Percentiles rank a stretch among this genome's conserved stretches.
Conservation (phyloP, 148 eudicot species). For the Salicornia ramosissima region DNA sequence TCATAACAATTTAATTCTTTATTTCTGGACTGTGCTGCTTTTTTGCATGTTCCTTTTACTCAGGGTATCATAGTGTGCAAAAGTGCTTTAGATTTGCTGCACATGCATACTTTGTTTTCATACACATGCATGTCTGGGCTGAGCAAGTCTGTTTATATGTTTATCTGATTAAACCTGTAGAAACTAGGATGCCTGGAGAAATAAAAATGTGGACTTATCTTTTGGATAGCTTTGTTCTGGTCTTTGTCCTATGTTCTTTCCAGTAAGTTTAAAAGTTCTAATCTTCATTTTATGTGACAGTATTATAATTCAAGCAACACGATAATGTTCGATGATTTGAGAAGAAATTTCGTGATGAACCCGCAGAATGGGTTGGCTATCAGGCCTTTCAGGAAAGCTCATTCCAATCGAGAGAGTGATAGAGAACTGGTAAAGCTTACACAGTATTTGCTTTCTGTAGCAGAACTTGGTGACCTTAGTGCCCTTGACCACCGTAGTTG, state of each 20-base stretch:
- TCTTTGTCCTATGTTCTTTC: background rate
- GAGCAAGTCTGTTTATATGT: background rate
- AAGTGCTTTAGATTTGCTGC: background rate
- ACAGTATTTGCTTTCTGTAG: conserved; percentile 81
- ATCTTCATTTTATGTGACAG: conserved; percentile 38
- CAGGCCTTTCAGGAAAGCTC: conserved; percentile 90
- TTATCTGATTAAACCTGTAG: too few species aligned
- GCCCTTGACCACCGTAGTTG: conserved; percentile 65
- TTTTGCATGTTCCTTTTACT: background rate
- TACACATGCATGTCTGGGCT: background rate
- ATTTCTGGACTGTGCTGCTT: background rate
- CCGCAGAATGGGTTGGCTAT: conserved; percentile 90
- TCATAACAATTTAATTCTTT: background rate
- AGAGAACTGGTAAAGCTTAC: conserved; percentile 91
- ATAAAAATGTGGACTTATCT: too few species aligned
- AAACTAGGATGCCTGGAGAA: too few species aligned
- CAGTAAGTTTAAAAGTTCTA: background rate
- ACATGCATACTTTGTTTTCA: background rate
- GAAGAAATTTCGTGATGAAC: conserved; percentile 94
- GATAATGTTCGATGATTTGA: conserved; percentile 92
- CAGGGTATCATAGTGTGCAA: background rate
- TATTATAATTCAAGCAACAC: conserved; percentile 80
- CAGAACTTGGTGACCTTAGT: conserved; percentile 82
- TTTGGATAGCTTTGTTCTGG: background rate
- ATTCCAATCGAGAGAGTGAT: conserved; percentile 65